Base-by-base conservation (phyloP, 2,329 filamentous ascomycete genomes). In the Rutstroemia sydowiana region DNA sequence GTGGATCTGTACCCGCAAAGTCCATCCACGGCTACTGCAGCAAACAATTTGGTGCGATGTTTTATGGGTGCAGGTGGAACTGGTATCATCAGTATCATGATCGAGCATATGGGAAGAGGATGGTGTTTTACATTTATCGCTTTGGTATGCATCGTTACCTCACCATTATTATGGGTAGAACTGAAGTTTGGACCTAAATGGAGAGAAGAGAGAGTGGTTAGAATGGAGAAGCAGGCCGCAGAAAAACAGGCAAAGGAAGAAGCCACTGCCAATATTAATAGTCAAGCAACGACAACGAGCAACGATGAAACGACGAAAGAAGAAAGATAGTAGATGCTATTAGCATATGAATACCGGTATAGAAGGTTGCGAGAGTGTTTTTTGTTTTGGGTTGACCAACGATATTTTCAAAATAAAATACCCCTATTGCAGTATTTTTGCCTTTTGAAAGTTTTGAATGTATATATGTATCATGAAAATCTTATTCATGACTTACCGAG, bases 41-140 rank as follows among this genome's bases (percentile, higher is more conserved):
- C 81, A 0, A 82, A 82, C 56, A 85, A 85, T 55, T 67, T 87
- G 3, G 73, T 79, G 4, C 69, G 82, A n/a, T 85, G 82, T 61
- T 65, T 81, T 16, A 67, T 81, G 39, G 81, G 79, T 21, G 83
- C 82, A 0, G 75, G 70, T 1, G 76, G 75, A 3, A 81, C 79
- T 20, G 79, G 78, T 0, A 70, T 81, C 8, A 78, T 86, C 36
- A 74, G 81, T 47, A 69, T 73, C 47, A 79, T 85, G 72, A 74
- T 85, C 26, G 56, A 68, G 6, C 68, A 66, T 0, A 75, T 84
- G 68, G 82, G 82, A 3, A 65, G 74, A 26, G 82, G 81, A 0
- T 84, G 81, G 79, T 76, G 74, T n/a, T 84, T 77, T 53, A 82
- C 78, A 0, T 75, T 83, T 43, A 71, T 82, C 51, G 75, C 73